A percentile compares a stretch with the other conserved stretches of the same genome.
Evolutionary conservation across 768 basidiomycete species (phyloP).

Genomic region (Steccherinum ochraceum): DNA sequence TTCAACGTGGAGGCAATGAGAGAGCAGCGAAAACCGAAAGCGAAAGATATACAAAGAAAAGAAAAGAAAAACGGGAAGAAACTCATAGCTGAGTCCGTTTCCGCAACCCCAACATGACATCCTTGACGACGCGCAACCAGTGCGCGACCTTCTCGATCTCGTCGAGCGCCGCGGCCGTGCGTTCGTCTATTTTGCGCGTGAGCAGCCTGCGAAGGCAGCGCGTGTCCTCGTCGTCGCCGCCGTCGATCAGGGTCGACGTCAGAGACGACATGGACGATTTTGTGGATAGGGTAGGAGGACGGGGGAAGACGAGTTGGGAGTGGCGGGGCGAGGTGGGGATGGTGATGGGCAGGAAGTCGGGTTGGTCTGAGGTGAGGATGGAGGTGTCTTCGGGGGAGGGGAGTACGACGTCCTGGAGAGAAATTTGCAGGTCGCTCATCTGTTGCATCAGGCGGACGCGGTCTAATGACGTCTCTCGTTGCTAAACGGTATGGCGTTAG

Average conservation of each 20-base stretch:
- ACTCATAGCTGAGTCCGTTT: neutral
- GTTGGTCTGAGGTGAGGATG: neutral
- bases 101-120: conserved; percentile 27
- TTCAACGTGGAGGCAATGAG: too few relatives aligned
- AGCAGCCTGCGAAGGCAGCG: conserved; percentile 57
- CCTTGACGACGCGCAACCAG: conserved; percentile 63
- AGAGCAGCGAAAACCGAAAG: too few relatives aligned
- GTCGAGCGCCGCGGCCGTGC: conserved; percentile 48
- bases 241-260: conserved; percentile 43
- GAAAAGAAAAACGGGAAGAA: neutral
- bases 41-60: too few relatives aligned
- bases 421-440: neutral
- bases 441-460: neutral
- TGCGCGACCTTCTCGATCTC: conserved; percentile 53
- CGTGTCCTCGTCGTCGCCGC: conserved; percentile 64
- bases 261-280: conserved; percentile 38
- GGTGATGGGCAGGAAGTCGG: conserved; percentile 10
- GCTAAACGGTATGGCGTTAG: neutral
- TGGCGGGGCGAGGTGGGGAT: conserved; percentile 11
- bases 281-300: conserved; percentile 19
- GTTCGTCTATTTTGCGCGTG: conserved; percentile 57
- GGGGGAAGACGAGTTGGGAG: conserved; percentile 11
- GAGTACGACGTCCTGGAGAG: neutral
- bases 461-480: neutral
- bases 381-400: neutral